Conservation (phyloP, 176 grass and related monocot genomes). For the Aegilops sharonensis region DNA sequence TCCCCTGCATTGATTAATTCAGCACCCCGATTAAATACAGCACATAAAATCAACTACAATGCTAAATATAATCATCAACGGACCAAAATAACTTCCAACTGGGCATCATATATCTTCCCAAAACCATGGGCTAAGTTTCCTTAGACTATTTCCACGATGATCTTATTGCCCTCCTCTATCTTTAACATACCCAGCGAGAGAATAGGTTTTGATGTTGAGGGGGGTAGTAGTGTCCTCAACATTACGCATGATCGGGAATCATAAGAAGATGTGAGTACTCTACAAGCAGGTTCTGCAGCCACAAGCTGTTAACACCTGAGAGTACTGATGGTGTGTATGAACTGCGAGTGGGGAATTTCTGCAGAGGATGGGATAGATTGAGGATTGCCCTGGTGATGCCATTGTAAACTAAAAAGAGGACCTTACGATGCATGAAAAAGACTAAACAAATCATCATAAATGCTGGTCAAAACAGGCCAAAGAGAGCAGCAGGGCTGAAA, state of each 20-base stretch:
- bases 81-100: neutral
- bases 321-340: neutral
- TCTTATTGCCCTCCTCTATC: neutral
- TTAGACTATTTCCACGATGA: neutral
- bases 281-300: neutral
- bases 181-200: neutral
- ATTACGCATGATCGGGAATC: neutral
- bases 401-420: conserved; percentile 2
- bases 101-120: neutral
- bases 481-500: neutral
- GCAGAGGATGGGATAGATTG: neutral
- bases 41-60: neutral
- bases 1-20: conserved; percentile 46
- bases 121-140: neutral
- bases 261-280: neutral
- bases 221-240: neutral
- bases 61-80: conserved; percentile 2
- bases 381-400: conserved; percentile 1
- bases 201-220: conserved; percentile 7
- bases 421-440: neutral
- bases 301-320: neutral
- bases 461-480: neutral
- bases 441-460: neutral
- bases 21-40: conserved; percentile 14
- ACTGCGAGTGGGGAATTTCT: neutral